Conservation (phyloP, 1,284 basidiomycete species). For the Austroboletus rostrupii region DNA sequence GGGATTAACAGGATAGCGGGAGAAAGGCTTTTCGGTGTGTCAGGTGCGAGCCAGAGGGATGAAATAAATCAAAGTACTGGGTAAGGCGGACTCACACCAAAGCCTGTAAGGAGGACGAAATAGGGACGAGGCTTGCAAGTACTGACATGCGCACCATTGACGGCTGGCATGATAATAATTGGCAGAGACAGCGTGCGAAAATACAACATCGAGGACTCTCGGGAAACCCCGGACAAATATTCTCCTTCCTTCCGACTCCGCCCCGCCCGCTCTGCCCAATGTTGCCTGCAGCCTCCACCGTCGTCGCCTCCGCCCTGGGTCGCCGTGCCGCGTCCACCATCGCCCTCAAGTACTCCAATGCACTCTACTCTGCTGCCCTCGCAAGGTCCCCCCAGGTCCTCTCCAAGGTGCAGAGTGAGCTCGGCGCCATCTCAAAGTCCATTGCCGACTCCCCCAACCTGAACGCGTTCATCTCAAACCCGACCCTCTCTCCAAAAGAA, state of each 20-base stretch:
- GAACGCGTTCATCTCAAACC: slow-evolving; percentile 76
- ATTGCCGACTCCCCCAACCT: slow-evolving; percentile 66
- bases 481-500: slow-evolving; percentile 82
- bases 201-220: neutral
- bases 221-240: slow-evolving; percentile 11
- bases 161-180: slow-evolving; percentile 19
- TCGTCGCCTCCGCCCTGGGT: slow-evolving; percentile 42
- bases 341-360: slow-evolving; percentile 91
- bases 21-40: slow-evolving; percentile 46
- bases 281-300: slow-evolving; percentile 36
- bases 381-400: slow-evolving; percentile 78
- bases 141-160: slow-evolving; percentile 16
- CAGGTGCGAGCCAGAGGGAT: slow-evolving; percentile 8
- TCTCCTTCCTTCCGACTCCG: slow-evolving; percentile 3
- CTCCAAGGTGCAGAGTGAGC: slow-evolving; percentile 80
- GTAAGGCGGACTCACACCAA: slow-evolving; percentile 47
- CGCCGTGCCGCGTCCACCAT: slow-evolving; percentile 69
- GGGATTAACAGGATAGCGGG: slow-evolving; percentile 51
- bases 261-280: slow-evolving; percentile 14
- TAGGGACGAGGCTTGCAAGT: slow-evolving; percentile 24
- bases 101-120: slow-evolving; percentile 55
- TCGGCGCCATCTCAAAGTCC: slow-evolving; percentile 64
- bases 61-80: slow-evolving; percentile 19
- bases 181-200: too few species aligned
- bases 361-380: slow-evolving; percentile 89